Base-by-base conservation (phyloP, 768 basidiomycete species). In the Gautieria morchelliformis region DNA sequence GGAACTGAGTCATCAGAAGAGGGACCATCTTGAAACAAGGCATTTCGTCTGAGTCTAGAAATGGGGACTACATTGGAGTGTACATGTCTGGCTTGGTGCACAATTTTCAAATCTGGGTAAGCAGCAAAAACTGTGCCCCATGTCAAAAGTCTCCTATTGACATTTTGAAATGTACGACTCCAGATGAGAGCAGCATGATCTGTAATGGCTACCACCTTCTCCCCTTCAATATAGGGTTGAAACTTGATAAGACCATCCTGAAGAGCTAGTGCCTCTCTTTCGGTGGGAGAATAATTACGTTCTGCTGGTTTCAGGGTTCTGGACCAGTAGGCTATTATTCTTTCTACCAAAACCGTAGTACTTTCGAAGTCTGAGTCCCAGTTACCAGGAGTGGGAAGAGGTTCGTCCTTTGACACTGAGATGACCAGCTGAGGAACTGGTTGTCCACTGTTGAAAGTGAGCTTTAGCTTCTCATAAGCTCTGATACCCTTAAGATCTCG, bases 401-500 rank as follows among this genome's bases (percentile, higher is more conserved):
- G 67, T 63, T n/a, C 57, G 6, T 60, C 54, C 20, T 55, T 20
- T 24, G 47, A 60, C 22, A 60, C 48, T 11, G 45, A 20, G 33
- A 60, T 37, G 10, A 52, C 33, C 30, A 60, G 46, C 9, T 46
- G 35, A n/a, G 55, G 59, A 9, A 64, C 44, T 8, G 60, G 49
- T 32, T 46, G 15, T 8, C 40, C 42, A 11, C 11, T n/a, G 4
- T 60, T 51, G 32, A 40, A 58, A 6, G 61, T 59, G 11, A 33
- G 50, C 30, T 40, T 32, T 11, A 67, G 50, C 14, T 56, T 32
- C 6, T 65, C 60, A 52, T 63, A 66, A 11, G 49, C 45, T 41
- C 60, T 58, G 4, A 63, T 65, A 7, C 63, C 64, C 45, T 61
- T 50, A n/a, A 65, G 47, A 74, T 0, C 72, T 69, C 33, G 70